phyloP scores from a whole-genome alignment of 352 stramenopile species.

The Globisporangium megalacanthum region DNA sequence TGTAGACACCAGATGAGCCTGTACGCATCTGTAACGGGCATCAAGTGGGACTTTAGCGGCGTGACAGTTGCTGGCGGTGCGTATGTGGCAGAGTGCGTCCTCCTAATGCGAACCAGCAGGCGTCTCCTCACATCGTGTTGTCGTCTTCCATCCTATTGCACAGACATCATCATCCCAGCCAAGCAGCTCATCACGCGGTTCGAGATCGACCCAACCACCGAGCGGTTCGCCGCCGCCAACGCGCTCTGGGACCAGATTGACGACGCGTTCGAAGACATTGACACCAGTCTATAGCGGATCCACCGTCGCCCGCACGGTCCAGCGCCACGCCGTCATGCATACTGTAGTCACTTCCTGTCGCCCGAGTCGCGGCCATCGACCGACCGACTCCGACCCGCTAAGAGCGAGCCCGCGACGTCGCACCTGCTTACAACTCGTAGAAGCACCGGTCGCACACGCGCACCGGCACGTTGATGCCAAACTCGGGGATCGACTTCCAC shows the following conservation, averaged over 20 bases:
- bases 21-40: constrained; percentile 66
- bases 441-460: constrained; percentile 85
- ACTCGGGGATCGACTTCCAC: constrained; percentile 78
- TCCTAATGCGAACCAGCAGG: too few species aligned
- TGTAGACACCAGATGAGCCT: constrained; percentile 71
- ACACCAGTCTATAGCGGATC: constrained; percentile 32
- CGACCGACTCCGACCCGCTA: neutral
- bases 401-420: neutral
- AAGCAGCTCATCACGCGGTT: constrained; percentile 58
- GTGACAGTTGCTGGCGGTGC: constrained; percentile 41
- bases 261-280: constrained; percentile 51
- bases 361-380: neutral
- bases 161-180: constrained; percentile 58
- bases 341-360: neutral
- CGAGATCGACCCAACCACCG: constrained; percentile 41
- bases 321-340: neutral
- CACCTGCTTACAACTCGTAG: constrained; percentile 49
- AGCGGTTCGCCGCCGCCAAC: constrained; percentile 56
- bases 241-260: constrained; percentile 68
- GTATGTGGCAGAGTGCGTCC: neutral
- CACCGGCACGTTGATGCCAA: constrained; percentile 80
- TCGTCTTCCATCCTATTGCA: neutral
- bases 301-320: neutral
- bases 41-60: constrained; percentile 74
- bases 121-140: neutral